Evolutionary conservation across 139 green algal genomes (phyloP).

Genomic region (Chlorella vulgaris): DNA sequence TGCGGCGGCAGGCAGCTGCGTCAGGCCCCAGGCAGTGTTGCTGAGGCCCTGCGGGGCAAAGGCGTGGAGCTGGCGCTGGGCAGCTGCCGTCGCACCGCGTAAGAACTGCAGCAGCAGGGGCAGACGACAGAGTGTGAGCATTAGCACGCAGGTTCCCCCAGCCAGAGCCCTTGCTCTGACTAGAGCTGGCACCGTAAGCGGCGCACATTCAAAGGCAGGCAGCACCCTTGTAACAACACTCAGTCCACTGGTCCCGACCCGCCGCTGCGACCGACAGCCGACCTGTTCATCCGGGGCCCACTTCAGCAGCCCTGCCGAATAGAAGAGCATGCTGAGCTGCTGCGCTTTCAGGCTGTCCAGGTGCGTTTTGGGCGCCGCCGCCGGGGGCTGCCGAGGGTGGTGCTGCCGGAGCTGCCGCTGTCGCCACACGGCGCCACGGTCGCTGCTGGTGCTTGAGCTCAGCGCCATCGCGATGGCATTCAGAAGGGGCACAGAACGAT

Average conservation of each 20-base stretch:
- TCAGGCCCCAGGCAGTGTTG: constrained; percentile 25
- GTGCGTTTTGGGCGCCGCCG: neutral
- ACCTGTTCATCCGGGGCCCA: constrained; percentile 6
- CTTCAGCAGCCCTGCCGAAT: constrained; percentile 8
- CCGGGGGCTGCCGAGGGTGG: no score
- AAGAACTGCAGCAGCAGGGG: constrained; percentile 1
- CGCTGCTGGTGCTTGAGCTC: neutral
- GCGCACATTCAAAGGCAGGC: no score
- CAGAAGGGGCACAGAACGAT: constrained; percentile 10
- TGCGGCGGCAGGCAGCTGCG: neutral
- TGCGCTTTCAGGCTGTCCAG: neutral
- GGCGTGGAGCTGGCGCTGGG: neutral
- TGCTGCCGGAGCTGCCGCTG: no score
- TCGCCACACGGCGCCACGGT: neutral
- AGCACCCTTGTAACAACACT: no score
- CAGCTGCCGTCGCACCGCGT: neutral
- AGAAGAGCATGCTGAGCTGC: constrained; percentile 14
- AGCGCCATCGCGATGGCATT: neutral
- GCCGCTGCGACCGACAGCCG: no score
- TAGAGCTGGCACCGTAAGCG: neutral
- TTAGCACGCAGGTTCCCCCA: no score
- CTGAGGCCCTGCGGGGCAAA: constrained; percentile 18
- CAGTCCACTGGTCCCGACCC: no score
- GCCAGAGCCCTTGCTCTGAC: neutral
- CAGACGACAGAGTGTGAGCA: no score